These are phyloP conservation scores for Hypomontagnella submonticulosa DNA, from an alignment of 495 filamentous ascomycete species.

Conservation along the genomic window DNA sequence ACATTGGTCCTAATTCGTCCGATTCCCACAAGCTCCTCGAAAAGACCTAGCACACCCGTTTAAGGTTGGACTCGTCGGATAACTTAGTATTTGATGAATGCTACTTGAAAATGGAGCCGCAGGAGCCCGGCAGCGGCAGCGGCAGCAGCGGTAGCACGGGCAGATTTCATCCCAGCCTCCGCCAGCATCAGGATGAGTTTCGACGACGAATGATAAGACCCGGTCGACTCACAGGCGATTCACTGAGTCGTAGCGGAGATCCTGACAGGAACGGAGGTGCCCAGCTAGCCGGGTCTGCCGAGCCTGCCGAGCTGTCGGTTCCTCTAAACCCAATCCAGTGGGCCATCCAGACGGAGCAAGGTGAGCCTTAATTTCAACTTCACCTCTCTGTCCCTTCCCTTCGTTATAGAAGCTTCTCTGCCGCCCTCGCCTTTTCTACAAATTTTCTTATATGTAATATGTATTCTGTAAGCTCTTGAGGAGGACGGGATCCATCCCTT, in stretches of 20 bases:
- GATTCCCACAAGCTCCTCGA: too few relatives aligned
- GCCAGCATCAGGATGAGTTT: slow-evolving; percentile 44
- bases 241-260: slow-evolving; percentile 19
- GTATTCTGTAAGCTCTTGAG: too few relatives aligned
- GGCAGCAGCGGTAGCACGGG: slow-evolving; percentile 16
- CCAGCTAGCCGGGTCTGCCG: not conserved
- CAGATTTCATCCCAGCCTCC: slow-evolving; percentile 33
- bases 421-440: not conserved
- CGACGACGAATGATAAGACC: slow-evolving; percentile 42
- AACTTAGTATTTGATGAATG: slow-evolving; percentile 1
- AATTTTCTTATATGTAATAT: not conserved
- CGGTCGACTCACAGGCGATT: slow-evolving; percentile 14
- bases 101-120: slow-evolving; percentile 33
- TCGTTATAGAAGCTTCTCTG: too few relatives aligned
- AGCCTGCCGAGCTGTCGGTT: slow-evolving; percentile 15
- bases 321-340: slow-evolving; percentile 23
- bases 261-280: not conserved
- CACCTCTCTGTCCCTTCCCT: not conserved
- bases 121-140: slow-evolving; percentile 25
- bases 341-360: slow-evolving; percentile 35
- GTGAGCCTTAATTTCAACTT: slow-evolving; percentile 23
- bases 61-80: not conserved
- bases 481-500: too few relatives aligned
- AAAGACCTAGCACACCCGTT: too few relatives aligned
- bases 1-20: too few relatives aligned